A percentile compares a stretch with the other conserved stretches of the same genome.
phyloP scores from a whole-genome alignment of 345 rosid species.

The Laguncularia racemosa region DNA sequence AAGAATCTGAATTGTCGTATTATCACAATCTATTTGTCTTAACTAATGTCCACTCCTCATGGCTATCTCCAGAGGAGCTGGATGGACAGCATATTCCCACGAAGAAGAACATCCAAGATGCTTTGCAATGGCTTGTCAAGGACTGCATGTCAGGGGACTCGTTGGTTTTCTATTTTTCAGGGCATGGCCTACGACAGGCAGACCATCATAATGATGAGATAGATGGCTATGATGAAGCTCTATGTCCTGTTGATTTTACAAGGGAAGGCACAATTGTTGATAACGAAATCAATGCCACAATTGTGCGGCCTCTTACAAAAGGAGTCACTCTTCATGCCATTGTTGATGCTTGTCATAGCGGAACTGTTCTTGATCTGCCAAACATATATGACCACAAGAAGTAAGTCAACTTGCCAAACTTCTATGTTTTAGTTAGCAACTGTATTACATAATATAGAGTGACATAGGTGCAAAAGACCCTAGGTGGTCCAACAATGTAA shows the following conservation, averaged over 20 bases:
- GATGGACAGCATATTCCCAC: conserved; percentile 22
- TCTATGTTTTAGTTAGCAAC: no score
- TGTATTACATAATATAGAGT: no score
- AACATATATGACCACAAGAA: conserved; percentile 17
- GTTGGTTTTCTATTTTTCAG: conserved; percentile 50
- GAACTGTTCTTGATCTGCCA: conserved; percentile 51
- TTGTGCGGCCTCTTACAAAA: conserved; percentile 33
- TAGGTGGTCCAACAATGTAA: no score
- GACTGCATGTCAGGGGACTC: conserved; percentile 36
- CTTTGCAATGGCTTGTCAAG: conserved; percentile 44
- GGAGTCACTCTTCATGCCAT: conserved; percentile 59
- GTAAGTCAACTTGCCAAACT: conserved; percentile 18
- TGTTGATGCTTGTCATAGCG: conserved; percentile 66
- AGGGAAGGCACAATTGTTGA: conserved; percentile 43
- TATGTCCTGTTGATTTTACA: conserved; percentile 46
- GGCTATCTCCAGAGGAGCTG: conserved; percentile 31
- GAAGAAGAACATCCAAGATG: conserved; percentile 33
- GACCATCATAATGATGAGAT: conserved; percentile 36
- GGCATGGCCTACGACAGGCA: conserved; percentile 43
- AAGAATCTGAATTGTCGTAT: neutral
- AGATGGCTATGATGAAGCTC: conserved; percentile 55
- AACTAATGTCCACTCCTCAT: neutral
- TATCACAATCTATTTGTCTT: no score
- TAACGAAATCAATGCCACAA: conserved; percentile 32
- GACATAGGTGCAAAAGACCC: no score